Evolutionary conservation across 2,329 filamentous ascomycete species (phyloP).

Genomic region (Diaporthe capsici): DNA sequence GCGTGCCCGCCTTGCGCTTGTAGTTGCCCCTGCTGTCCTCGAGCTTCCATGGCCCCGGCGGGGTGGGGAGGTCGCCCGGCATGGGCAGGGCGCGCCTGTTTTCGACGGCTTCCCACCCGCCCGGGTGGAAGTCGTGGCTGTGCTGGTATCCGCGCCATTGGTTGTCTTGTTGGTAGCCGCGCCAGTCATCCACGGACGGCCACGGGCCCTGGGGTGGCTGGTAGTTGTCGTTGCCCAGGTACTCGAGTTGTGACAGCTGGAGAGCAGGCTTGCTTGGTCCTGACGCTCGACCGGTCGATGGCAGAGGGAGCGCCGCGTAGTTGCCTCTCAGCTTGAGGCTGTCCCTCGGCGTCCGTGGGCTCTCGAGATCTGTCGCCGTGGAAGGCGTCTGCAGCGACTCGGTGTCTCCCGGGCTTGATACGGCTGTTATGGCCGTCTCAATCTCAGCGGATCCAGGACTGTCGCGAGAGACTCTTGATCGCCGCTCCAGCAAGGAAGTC

Average conservation of each 20-base stretch:
- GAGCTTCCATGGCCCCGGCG: slow-evolving; percentile 31
- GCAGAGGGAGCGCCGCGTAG: background rate
- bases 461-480: background rate
- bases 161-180: slow-evolving; percentile 14
- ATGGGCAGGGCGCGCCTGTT: slow-evolving; percentile 3
- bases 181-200: background rate
- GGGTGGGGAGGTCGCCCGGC: slow-evolving; percentile 11
- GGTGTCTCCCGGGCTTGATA: slow-evolving; percentile 33
- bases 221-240: slow-evolving; percentile 26
- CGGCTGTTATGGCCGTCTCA: slow-evolving; percentile 34
- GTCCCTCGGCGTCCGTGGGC: slow-evolving; percentile 34
- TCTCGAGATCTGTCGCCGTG: slow-evolving; percentile 37
- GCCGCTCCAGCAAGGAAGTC: background rate
- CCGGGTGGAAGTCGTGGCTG: background rate
- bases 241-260: slow-evolving; percentile 20
- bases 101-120: slow-evolving; percentile 23
- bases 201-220: slow-evolving; percentile 4
- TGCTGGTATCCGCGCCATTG: background rate
- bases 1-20: slow-evolving; percentile 3
- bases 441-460: slow-evolving; percentile 27
- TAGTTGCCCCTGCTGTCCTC: slow-evolving; percentile 29
- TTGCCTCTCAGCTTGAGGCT: slow-evolving; percentile 10
- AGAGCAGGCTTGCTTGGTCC: slow-evolving; percentile 19
- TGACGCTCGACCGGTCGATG: background rate
- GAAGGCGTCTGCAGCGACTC: slow-evolving; percentile 37